These are phyloP conservation scores for Lentinula sp. DNA, from an alignment of 768 basidiomycete species.

Conservation along the genomic window DNA sequence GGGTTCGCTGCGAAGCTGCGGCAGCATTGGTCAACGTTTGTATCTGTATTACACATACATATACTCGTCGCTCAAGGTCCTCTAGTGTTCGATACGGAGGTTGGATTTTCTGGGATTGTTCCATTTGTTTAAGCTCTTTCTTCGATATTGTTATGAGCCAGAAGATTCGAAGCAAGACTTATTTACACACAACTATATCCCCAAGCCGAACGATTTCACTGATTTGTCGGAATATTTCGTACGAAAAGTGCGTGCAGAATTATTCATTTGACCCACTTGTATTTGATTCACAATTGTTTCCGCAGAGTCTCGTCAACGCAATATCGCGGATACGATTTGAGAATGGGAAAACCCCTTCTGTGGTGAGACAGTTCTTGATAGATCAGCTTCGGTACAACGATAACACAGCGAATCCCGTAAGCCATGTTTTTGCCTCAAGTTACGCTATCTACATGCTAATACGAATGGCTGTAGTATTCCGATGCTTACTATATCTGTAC, in stretches of 20 bases:
- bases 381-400: constrained; percentile 95
- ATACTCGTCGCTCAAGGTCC: constrained; percentile 7
- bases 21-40: constrained; percentile 71
- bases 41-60: constrained; percentile 6
- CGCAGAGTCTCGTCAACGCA: constrained; percentile 70
- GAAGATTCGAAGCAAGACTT: constrained; percentile 77
- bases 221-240: constrained; percentile 93
- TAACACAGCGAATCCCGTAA: constrained; percentile 83
- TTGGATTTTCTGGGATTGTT: constrained; percentile 90
- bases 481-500: constrained; percentile 89
- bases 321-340: constrained; percentile 85
- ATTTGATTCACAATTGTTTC: background rate
- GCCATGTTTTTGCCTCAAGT: constrained; percentile 19
- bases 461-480: constrained; percentile 53
- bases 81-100: constrained; percentile 75
- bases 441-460: background rate
- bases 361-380: constrained; percentile 83
- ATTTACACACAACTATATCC: constrained; percentile 85
- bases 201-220: constrained; percentile 90
- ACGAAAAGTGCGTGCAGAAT: constrained; percentile 60
- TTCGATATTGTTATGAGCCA: constrained; percentile 86
- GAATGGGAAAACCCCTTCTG: constrained; percentile 78
- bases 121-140: constrained; percentile 92
- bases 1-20: constrained; percentile 93
- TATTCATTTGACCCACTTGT: background rate